Conservation (phyloP, 306 rosid genomes). For the Albizia julibrissin region DNA sequence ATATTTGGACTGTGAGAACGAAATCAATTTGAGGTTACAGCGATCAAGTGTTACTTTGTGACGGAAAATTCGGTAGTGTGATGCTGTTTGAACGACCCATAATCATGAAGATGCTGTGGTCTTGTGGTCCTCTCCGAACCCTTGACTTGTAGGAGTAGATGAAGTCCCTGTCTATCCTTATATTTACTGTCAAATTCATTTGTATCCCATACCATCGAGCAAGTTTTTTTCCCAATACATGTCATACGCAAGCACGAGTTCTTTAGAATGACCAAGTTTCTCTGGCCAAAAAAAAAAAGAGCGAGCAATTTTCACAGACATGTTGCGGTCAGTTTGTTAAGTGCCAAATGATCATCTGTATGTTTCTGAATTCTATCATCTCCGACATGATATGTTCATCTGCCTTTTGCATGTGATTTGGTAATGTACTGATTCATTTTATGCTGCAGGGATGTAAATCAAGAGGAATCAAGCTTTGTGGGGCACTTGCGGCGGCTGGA, state of each 20-base stretch:
- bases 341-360: conserved; percentile 23
- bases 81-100: neutral
- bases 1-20: neutral
- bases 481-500: conserved; percentile 79
- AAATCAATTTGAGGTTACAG: neutral
- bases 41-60: neutral
- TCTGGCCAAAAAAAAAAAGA: neutral
- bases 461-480: conserved; percentile 75
- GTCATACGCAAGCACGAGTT: neutral
- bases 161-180: neutral
- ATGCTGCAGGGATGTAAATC: conserved; percentile 76
- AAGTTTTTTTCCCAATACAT: neutral
- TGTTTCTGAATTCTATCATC: neutral
- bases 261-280: neutral
- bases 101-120: neutral
- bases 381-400: conserved; percentile 12
- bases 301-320: neutral
- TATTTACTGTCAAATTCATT: neutral
- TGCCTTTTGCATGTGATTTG: conserved; percentile 21
- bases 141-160: neutral
- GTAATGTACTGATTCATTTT: conserved; percentile 17
- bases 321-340: conserved; percentile 10
- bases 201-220: neutral
- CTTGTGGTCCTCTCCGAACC: neutral
- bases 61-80: neutral